phyloP scores from a whole-genome alignment of 441 rosid genomes.

The Populus hybrid region DNA sequence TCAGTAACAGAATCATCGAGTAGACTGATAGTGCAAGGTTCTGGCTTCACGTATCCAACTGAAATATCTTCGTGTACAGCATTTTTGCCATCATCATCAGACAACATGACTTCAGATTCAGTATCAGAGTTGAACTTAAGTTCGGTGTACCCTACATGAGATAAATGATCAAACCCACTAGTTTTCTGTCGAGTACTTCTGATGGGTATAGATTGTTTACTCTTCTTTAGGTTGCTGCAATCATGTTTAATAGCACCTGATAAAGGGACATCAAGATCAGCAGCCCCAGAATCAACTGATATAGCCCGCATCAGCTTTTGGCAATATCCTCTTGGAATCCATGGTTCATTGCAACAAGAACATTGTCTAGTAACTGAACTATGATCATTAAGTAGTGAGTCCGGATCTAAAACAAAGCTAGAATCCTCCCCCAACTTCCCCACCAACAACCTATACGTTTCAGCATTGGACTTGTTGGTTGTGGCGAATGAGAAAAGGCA shows the following conservation, averaged over 20 bases:
- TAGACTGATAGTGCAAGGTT: slow-evolving; percentile 30
- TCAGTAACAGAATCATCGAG: slow-evolving; percentile 37
- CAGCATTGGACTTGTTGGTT: slow-evolving; percentile 65
- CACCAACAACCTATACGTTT: slow-evolving; percentile 74
- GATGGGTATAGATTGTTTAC: slow-evolving; percentile 16
- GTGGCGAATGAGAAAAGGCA: slow-evolving; percentile 81
- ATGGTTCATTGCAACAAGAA: slow-evolving; percentile 66
- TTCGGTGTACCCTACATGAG: slow-evolving; percentile 65
- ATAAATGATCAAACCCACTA: slow-evolving; percentile 35
- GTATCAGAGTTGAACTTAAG: slow-evolving; percentile 62
- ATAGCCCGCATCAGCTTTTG: slow-evolving; percentile 31
- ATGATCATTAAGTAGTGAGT: slow-evolving; percentile 22
- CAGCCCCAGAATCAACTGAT: slow-evolving; percentile 24
- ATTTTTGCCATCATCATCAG: slow-evolving; percentile 33
- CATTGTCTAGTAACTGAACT: slow-evolving; percentile 34
- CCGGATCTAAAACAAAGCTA: slow-evolving; percentile 34
- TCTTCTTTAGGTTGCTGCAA: slow-evolving; percentile 22
- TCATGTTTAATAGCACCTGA: slow-evolving; percentile 13
- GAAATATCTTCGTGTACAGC: slow-evolving; percentile 26
- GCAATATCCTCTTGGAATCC: slow-evolving; percentile 36
- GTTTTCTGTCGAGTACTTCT: slow-evolving; percentile 30
- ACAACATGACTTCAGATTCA: slow-evolving; percentile 42
- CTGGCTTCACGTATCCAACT: slow-evolving; percentile 28
- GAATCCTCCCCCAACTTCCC: slow-evolving; percentile 64
- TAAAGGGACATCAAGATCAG: slow-evolving; percentile 8